These are phyloP conservation scores for Pseudogymnoascus sp. DNA, from an alignment of 2,329 filamentous ascomycete genomes.

Conservation along the genomic window DNA sequence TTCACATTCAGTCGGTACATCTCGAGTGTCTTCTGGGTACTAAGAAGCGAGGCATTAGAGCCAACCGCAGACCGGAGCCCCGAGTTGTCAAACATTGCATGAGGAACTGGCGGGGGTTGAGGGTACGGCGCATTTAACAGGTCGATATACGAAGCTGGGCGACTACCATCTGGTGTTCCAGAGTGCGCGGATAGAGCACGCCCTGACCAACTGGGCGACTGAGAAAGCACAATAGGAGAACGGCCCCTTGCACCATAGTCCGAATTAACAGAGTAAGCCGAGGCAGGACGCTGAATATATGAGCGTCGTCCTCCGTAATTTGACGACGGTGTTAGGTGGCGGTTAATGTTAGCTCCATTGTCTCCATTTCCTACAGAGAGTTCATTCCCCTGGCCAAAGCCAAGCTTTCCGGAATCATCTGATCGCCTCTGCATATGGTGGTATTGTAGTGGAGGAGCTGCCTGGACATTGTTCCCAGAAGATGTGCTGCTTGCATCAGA, in stretches of 20 bases:
- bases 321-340: conserved; percentile 56
- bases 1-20: conserved; percentile 98
- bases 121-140: conserved; percentile 46
- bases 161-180: conserved; percentile 22
- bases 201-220: conserved; percentile 24
- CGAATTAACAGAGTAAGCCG: conserved; percentile 68
- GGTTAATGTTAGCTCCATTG: conserved; percentile 45
- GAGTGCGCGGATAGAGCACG: conserved; percentile 28
- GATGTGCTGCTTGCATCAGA: conserved; percentile 11
- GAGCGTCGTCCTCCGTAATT: conserved; percentile 47
- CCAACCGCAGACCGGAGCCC: conserved; percentile 73
- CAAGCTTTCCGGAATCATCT: conserved; percentile 31
- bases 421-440: conserved; percentile 45
- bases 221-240: conserved; percentile 39
- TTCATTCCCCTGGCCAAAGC: conserved; percentile 13
- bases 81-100: conserved; percentile 63
- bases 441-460: conserved; percentile 54
- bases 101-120: conserved; percentile 28
- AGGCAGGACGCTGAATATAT: conserved; percentile 63
- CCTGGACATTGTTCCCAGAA: conserved; percentile 12
- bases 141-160: conserved; percentile 37
- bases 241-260: conserved; percentile 61
- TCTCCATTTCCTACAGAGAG: conserved; percentile 34
- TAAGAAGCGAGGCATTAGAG: conserved; percentile 82
- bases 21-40: conserved; percentile 87